A percentile compares a stretch with the other conserved stretches of the same genome.
These are phyloP conservation scores for Phytophthora constricta DNA, from an alignment of 352 stramenopile genomes.

Conservation along the genomic window DNA sequence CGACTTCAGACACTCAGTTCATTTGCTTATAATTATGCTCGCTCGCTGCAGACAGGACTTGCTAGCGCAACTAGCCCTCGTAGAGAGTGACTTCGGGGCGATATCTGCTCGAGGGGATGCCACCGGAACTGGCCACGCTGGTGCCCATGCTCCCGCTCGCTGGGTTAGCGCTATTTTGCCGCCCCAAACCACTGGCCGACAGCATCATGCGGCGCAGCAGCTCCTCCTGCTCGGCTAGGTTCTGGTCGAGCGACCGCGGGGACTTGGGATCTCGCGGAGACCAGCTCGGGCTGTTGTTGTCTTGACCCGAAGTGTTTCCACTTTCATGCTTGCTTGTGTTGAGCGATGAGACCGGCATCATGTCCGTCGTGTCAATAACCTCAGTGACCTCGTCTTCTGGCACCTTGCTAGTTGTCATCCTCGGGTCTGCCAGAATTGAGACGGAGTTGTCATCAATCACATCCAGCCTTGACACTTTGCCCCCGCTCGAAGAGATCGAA, in stretches of 20 bases:
- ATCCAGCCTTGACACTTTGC: slow-evolving; percentile 45
- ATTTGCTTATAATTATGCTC: slow-evolving; percentile 33
- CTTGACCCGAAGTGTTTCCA: slow-evolving; percentile 4
- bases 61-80: slow-evolving; percentile 30
- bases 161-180: slow-evolving; percentile 23
- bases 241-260: slow-evolving; percentile 42
- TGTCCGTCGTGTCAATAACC: slow-evolving; percentile 62
- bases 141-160: slow-evolving; percentile 12
- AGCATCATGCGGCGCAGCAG: slow-evolving; percentile 50
- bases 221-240: slow-evolving; percentile 51
- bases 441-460: slow-evolving; percentile 44
- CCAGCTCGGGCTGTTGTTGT: slow-evolving; percentile 24
- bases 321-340: slow-evolving; percentile 9
- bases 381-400: slow-evolving; percentile 43
- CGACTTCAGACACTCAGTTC: slow-evolving; percentile 11
- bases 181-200: slow-evolving; percentile 31
- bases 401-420: slow-evolving; percentile 26
- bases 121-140: slow-evolving; percentile 19
- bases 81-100: slow-evolving; percentile 36
- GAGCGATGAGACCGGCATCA: slow-evolving; percentile 38
- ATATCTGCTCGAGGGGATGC: slow-evolving; percentile 18
- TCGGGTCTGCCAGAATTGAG: slow-evolving; percentile 25
- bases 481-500: slow-evolving; percentile 31
- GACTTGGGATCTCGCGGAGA: slow-evolving; percentile 34
- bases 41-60: slow-evolving; percentile 27